Evolutionary conservation across 148 eudicot species (phyloP).

Genomic region (Rhododendron molle): DNA sequence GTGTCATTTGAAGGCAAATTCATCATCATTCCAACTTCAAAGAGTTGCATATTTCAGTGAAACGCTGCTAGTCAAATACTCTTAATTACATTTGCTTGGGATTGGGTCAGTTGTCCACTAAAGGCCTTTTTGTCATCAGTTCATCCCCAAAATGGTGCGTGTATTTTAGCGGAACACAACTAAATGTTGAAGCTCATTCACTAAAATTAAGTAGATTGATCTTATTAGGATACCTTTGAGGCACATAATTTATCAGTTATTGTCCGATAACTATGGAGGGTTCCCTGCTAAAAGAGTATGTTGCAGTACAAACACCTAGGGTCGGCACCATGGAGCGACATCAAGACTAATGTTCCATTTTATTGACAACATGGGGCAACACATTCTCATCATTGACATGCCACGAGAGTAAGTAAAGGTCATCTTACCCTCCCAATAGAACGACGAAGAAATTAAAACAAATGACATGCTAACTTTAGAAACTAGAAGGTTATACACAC

Average conservation of each 20-base stretch:
- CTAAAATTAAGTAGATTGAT: neutral
- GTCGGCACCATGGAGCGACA: neutral
- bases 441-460: too few species aligned
- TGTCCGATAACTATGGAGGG: neutral
- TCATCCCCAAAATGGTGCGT: neutral
- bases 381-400: too few species aligned
- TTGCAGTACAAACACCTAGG: neutral
- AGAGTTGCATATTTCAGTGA: neutral
- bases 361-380: neutral
- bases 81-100: neutral
- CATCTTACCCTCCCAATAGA: too few species aligned
- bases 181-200: neutral
- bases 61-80: neutral
- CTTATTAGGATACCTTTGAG: neutral
- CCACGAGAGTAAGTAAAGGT: too few species aligned
- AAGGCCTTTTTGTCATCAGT: neutral
- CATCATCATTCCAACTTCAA: neutral
- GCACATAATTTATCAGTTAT: neutral
- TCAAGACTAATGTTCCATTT: neutral
- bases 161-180: neutral
- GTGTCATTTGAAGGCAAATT: neutral
- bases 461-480: too few species aligned
- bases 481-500: neutral
- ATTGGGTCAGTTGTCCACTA: neutral
- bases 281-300: neutral